A percentile compares a stretch with the other conserved stretches of the same genome.
Evolutionary conservation across 192 early-diverging fungal genomes (phyloP).

Genomic region (Backusella liffmaniae): DNA sequence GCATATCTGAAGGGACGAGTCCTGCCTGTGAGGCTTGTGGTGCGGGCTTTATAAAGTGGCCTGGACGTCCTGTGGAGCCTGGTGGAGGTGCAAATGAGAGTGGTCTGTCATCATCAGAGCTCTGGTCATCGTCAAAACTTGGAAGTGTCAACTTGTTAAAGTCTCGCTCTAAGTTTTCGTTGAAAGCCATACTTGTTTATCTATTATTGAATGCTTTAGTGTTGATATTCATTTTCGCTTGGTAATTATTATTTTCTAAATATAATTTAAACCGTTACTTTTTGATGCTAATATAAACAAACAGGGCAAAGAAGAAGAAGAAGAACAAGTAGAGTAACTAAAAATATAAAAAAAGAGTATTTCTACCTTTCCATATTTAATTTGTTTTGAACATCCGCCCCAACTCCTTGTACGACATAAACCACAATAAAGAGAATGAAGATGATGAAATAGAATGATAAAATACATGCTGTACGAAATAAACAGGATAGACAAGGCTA

Average conservation of each 20-base stretch:
- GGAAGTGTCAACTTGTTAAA: neutral
- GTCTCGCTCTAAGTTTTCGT: neutral
- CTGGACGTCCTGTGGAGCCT: conserved; percentile 1
- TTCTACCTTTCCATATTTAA: neutral
- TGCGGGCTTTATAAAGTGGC: conserved; percentile 37
- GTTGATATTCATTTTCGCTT: neutral
- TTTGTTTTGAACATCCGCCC: neutral
- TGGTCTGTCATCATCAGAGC: conserved; percentile 18
- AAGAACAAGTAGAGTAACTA: neutral
- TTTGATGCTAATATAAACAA: neutral
- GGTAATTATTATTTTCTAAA: neutral
- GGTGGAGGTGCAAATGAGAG: conserved; percentile 2
- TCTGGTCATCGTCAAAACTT: neutral
- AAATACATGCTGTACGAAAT: no score
- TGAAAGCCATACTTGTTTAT: neutral
- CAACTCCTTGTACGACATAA: neutral
- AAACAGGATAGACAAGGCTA: no score
- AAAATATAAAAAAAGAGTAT: neutral
- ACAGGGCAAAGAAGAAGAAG: neutral
- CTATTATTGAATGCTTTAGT: neutral
- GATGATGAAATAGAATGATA: neutral
- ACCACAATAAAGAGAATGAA: neutral
- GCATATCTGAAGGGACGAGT: conserved; percentile 39
- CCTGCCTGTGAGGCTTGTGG: conserved; percentile 1
- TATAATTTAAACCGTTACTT: neutral